phyloP scores from a whole-genome alignment of 2,329 filamentous ascomycete species.

The Shiraia sp. region DNA sequence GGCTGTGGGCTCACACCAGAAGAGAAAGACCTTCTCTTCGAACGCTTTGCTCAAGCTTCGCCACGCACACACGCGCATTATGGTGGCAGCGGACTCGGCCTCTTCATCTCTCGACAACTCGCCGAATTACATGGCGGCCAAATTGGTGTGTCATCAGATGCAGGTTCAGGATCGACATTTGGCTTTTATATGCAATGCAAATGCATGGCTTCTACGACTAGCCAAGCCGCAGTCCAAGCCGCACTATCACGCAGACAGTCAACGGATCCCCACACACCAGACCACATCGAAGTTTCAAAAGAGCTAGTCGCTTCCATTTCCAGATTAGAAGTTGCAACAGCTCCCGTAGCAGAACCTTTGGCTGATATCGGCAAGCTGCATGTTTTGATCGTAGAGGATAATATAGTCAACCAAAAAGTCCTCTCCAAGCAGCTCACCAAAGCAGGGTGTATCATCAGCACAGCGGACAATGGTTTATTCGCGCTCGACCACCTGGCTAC shows the following conservation, averaged over 20 bases:
- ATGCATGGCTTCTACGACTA: conserved; percentile 11
- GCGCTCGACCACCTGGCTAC: conserved; percentile 30
- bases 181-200: conserved; percentile 39
- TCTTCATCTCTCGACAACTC: conserved; percentile 43
- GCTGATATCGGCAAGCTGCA: conserved; percentile 15
- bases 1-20: conserved; percentile 35
- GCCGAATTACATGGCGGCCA: conserved; percentile 42
- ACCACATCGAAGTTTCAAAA: conserved; percentile 8
- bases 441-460: conserved; percentile 30
- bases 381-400: conserved; percentile 43
- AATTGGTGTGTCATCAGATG: conserved; percentile 38
- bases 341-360: background rate
- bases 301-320: conserved; percentile 13
- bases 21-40: conserved; percentile 38
- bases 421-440: conserved; percentile 38
- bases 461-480: conserved; percentile 40
- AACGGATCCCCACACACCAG: conserved; percentile 3
- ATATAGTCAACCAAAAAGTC: conserved; percentile 43
- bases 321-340: conserved; percentile 1
- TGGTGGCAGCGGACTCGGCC: conserved; percentile 41
- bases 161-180: conserved; percentile 38
- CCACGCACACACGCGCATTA: conserved; percentile 42
- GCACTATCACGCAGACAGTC: conserved; percentile 2
- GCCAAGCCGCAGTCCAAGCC: conserved; percentile 5
- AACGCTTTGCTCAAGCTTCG: conserved; percentile 38